Evolutionary conservation across 2,329 filamentous ascomycete genomes (phyloP).

Genomic region (Fusarium oligoseptatum): DNA sequence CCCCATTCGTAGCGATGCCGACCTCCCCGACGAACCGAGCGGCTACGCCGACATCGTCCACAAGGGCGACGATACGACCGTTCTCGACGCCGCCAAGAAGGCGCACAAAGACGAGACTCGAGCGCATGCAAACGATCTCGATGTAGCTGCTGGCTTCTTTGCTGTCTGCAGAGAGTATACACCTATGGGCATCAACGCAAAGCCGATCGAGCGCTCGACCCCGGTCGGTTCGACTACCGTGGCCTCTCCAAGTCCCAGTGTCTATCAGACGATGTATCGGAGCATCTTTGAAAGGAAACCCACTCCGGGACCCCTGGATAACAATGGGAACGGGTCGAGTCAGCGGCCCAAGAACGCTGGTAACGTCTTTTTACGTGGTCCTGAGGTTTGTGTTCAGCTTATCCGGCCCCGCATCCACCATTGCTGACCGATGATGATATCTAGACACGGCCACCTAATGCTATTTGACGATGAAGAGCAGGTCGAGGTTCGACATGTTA

Average conservation of each 20-base stretch:
- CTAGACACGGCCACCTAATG: conserved; percentile 93
- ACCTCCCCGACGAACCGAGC: conserved; percentile 43
- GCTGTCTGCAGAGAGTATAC: conserved; percentile 95
- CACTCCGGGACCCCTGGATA: conserved; percentile 60
- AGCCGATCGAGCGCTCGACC: conserved; percentile 87
- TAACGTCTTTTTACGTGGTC: conserved; percentile 95
- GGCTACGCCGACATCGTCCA: conserved; percentile 61
- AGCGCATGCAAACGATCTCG: conserved; percentile 69
- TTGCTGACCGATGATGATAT: conserved; percentile 15
- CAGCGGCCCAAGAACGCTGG: conserved; percentile 75
- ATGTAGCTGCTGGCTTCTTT: conserved; percentile 92
- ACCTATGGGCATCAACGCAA: conserved; percentile 91
- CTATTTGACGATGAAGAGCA: conserved; percentile 97
- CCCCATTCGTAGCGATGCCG: conserved; percentile 64
- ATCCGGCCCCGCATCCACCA: conserved; percentile 4
- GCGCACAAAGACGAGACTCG: conserved; percentile 72
- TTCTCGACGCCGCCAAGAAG: conserved; percentile 72
- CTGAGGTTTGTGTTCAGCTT: conserved; percentile 66
- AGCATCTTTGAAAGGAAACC: conserved; percentile 91
- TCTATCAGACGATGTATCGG: conserved; percentile 98
- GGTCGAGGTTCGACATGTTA: conserved; percentile 94
- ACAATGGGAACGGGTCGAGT: conserved; percentile 61
- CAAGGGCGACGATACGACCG: conserved; percentile 73
- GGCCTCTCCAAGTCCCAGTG: conserved; percentile 86
- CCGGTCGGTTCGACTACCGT: conserved; percentile 82